Evolutionary conservation across 371 early-diverging fungal genomes (phyloP), one percentile per base, ranked within the genome.

Genomic region (Rhizopus microsporus): DNA sequence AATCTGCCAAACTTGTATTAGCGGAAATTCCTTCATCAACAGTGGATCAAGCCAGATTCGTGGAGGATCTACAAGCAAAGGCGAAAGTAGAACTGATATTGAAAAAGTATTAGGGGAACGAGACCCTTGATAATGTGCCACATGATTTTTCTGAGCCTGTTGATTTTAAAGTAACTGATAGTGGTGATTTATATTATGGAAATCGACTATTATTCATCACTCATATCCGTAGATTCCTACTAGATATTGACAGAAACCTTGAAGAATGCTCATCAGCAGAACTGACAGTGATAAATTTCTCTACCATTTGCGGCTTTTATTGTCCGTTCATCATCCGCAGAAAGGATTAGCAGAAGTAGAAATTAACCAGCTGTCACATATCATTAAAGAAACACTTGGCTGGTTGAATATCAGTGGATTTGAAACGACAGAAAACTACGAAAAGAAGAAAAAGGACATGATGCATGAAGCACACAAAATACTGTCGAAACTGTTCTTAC

Each of bases 21-120:
- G n/a, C 45, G 3, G n/a, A 3, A 44, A 44, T 44, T 3, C 45
- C 45, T 16, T 44, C 45, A 44, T 44, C 23, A 37, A 44, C 44
- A 13, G 44, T 44, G 44, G 44, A 44, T 44, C 6, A 15, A 44
- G n/a, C 44, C 44, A 44, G n/a, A 44, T 44, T 15, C 5, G 5
- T 13, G 6, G n/a, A 44, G 17, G 7, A 44, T 44, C 44, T 44
- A 44, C 44, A 44, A 44, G 44, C 44, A 44, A 44, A 44, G 44
- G 44, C 44, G 44, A 44, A 44, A 44, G 17, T 44, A n/a, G 44
- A 44, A n/a, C 44, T 44, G 44, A 44, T 44, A 44, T 44, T 44
- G 17, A 44, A 7, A 44, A 5, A 44, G 37, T 5, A 35, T 35
- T 15, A 44, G 5, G 44, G n/a, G 44, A 13, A 17, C 44, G 44